Evolutionary conservation across 2,329 filamentous ascomycete species (phyloP), one percentile per base, ranked within the genome.

Genomic region (Cercospora sp.): DNA sequence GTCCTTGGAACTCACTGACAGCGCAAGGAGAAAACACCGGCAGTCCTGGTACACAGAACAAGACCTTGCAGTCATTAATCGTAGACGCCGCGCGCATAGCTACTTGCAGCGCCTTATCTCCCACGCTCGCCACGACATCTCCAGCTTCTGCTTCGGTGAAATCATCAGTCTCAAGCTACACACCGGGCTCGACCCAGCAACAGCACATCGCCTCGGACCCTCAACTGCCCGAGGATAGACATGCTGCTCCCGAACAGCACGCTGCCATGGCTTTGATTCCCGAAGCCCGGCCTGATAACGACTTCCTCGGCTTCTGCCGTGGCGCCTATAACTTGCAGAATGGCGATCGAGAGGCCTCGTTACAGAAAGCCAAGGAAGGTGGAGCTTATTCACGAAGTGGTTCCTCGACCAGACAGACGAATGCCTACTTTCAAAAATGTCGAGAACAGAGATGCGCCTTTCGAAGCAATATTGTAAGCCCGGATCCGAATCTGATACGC

Each of bases 221-320:
- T 51, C 45, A 16, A 58, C 53, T 10, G 45, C 5, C 10, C 45
- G 45, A 51, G 45, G 20, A 51, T 23, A 51, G 45, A 58, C 53
- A 61, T 61, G 59, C 59, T n/a, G 59, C 33, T 40, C 18, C 26
- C 26, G 33, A 20, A 6, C 53, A 51, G 3, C n/a, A 5, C 31
- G 13, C 20, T 30, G 28, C n/a, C 31, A 64, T 64, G 63, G 63
- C 63, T 51, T 59, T 48, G 3, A 58, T 74, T 1, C 73, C 73
- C 3, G 69, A 67, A 9, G 74, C 75, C 8, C 73, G 68, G 3
- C 73, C 72, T 16, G 72, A 76, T 3, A 77, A 77, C 69, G 65
- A 76, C 45, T 77, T 76, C 63, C 71, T 75, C 9, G 75, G 75
- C 5, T 84, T 84, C 74, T 84, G 83, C 76, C 82, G 82, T 73